Percentiles rank a stretch among this genome's conserved stretches.
Conservation (phyloP, 306 rosid genomes). For the Neltuma alba region DNA sequence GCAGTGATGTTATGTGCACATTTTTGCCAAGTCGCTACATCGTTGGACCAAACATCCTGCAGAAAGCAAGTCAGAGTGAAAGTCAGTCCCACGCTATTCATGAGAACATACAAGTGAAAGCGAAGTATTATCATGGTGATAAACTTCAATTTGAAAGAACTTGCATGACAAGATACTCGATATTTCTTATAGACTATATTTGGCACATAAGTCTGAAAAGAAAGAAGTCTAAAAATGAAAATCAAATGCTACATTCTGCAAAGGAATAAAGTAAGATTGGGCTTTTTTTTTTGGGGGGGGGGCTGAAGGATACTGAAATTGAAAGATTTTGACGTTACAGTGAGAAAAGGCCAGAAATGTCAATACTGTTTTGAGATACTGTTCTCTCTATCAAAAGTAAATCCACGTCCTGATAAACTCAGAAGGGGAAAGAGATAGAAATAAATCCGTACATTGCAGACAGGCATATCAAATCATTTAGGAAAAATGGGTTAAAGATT, state of each 20-base stretch:
- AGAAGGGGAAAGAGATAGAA: too few species aligned
- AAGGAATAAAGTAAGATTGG: not conserved
- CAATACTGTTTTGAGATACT: not conserved
- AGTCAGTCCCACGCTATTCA: not conserved
- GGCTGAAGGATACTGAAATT: not conserved
- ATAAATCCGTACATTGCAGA: too few species aligned
- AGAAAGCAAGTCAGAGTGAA: constrained; percentile 23
- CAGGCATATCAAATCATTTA: not conserved
- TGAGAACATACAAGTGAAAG: constrained; percentile 5
- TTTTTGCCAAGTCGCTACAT: constrained; percentile 54
- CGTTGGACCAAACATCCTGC: constrained; percentile 71
- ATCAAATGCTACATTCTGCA: not conserved
- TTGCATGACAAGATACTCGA: not conserved
- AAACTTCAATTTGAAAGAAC: not conserved
- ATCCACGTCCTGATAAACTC: too few species aligned
- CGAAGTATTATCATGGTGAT: constrained; percentile 6
- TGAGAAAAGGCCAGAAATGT: not conserved
- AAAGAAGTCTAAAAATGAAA: not conserved
- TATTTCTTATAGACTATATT: not conserved
- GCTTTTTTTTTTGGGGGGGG: not conserved
- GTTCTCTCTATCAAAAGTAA: too few species aligned
- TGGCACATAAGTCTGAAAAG: not conserved
- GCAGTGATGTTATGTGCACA: constrained; percentile 63
- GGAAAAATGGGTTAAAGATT: not conserved
- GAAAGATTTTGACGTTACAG: not conserved